These are phyloP conservation scores for Dimargaris cristalligena DNA, from an alignment of 192 early-diverging fungal genomes.

Conservation along the genomic window DNA sequence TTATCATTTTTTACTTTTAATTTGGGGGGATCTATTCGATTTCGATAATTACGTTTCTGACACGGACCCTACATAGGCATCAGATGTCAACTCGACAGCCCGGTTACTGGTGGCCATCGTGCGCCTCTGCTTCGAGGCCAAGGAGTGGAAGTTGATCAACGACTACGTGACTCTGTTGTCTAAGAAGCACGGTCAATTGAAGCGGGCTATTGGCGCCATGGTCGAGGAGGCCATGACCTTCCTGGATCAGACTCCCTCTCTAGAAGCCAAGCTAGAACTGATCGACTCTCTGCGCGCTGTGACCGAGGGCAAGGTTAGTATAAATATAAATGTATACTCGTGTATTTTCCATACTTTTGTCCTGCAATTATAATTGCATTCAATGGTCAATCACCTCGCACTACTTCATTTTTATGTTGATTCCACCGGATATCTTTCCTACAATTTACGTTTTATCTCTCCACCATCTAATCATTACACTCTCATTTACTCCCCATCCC, in stretches of 20 bases:
- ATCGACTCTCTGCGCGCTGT: conserved; percentile 87
- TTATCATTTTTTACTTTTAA: neutral
- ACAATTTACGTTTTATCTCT: no score
- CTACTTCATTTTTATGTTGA: no score
- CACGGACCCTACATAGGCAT: conserved; percentile 30
- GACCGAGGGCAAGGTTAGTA: conserved; percentile 86
- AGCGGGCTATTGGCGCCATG: conserved; percentile 90
- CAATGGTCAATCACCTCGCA: no score
- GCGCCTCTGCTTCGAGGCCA: conserved; percentile 45
- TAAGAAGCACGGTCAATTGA: conserved; percentile 96
- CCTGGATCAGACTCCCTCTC: conserved; percentile 70
- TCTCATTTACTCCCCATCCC: no score
- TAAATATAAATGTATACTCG: no score
- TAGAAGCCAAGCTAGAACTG: conserved; percentile 70
- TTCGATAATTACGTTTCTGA: neutral
- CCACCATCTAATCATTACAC: no score
- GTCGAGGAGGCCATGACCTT: conserved; percentile 80
- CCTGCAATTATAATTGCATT: no score
- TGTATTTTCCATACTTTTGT: no score
- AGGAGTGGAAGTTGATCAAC: conserved; percentile 80
- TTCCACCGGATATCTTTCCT: no score
- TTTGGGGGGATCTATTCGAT: neutral
- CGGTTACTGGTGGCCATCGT: conserved; percentile 70
- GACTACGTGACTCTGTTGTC: conserved; percentile 80
- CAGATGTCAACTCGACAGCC: conserved; percentile 77